Evolutionary conservation across 805 yeast species (phyloP).

Genomic region (Spencermartinsiella europaea): DNA sequence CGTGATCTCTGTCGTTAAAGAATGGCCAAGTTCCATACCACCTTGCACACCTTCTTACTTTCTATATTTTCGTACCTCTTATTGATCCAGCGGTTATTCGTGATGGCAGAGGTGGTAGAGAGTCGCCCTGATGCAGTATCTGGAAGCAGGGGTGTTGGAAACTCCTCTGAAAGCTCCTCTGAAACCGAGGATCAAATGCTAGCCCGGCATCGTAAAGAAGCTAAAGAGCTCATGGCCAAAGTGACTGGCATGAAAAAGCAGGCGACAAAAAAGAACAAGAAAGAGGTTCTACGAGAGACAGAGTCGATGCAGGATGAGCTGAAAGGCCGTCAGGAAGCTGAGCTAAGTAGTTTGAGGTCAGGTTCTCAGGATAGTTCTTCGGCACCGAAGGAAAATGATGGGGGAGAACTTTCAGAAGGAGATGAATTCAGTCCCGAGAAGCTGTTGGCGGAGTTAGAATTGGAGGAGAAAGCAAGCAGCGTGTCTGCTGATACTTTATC

Average conservation of each 20-base stretch:
- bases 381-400: constrained; percentile 7
- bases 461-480: constrained; percentile 32
- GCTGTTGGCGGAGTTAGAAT: constrained; percentile 54
- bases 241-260: constrained; percentile 76
- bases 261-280: constrained; percentile 59
- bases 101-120: too few relatives aligned
- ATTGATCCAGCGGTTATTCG: too few relatives aligned
- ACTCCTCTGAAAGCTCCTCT: too few relatives aligned
- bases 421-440: constrained; percentile 62
- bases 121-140: too few relatives aligned
- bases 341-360: constrained; percentile 33
- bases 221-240: constrained; percentile 57
- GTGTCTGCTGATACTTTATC: constrained; percentile 8
- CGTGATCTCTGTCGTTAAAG: too few relatives aligned
- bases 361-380: not conserved
- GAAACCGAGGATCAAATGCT: constrained; percentile 47
- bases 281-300: constrained; percentile 54
- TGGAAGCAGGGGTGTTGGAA: too few relatives aligned
- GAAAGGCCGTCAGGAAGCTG: constrained; percentile 49
- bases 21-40: too few relatives aligned
- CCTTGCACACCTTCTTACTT: too few relatives aligned
- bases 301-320: constrained; percentile 53
- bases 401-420: constrained; percentile 32
- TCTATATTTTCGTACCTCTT: too few relatives aligned
- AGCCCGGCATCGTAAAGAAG: constrained; percentile 64